Percentiles rank a stretch among this genome's conserved stretches.
Conservation (phyloP, 306 rosid genomes). For the Aeschynomene evenia region DNA sequence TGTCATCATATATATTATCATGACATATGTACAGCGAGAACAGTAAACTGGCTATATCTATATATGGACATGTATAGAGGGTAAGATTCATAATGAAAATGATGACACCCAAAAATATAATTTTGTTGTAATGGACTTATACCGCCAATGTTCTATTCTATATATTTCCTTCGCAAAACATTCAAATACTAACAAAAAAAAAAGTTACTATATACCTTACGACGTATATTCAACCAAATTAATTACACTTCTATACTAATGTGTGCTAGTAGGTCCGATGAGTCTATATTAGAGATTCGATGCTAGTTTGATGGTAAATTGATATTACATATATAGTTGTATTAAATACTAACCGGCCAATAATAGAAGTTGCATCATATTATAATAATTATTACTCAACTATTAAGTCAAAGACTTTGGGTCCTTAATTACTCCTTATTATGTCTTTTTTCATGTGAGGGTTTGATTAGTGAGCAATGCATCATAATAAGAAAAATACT, state of each 20-base stretch:
- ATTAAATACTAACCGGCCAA: too few relatives aligned
- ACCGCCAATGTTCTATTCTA: background rate
- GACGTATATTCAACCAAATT: too few relatives aligned
- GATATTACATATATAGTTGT: too few relatives aligned
- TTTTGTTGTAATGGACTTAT: constrained; percentile 17
- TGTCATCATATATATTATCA: constrained; percentile 20
- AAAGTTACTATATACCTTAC: too few relatives aligned
- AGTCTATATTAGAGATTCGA: too few relatives aligned
- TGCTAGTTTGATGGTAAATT: too few relatives aligned
- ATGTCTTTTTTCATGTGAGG: constrained; percentile 7
- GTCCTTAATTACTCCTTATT: background rate
- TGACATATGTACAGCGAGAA: background rate
- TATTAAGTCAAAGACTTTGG: background rate
- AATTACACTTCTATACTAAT: too few relatives aligned
- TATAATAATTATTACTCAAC: background rate
- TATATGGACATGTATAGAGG: constrained; percentile 16
- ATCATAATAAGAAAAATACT: too few relatives aligned
- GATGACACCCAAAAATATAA: constrained; percentile 11
- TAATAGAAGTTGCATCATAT: too few relatives aligned
- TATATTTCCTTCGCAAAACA: constrained; percentile 10
- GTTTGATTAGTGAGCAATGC: background rate
- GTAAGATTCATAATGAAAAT: constrained; percentile 17
- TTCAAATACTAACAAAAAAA: constrained; percentile 31
- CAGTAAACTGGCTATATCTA: constrained; percentile 17
- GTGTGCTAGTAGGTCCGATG: too few relatives aligned